Percentiles rank a stretch among this genome's conserved stretches.
Conservation (phyloP, 352 stramenopile species). For the Peronosclerospora sorghi region DNA sequence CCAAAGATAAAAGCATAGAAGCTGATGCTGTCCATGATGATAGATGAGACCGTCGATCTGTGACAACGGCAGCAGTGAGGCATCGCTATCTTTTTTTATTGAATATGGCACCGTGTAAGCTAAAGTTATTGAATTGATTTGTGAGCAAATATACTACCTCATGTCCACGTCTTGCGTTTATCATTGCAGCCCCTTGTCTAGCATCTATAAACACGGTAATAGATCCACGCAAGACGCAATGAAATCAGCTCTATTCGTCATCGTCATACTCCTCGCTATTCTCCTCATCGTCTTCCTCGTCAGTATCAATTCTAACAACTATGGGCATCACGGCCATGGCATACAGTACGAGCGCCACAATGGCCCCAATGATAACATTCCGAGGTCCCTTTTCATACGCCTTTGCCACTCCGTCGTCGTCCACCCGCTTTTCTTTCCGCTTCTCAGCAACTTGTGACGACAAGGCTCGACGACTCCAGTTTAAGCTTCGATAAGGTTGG, state of each 20-base stretch:
- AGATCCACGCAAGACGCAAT: too few relatives aligned
- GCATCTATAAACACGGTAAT: too few relatives aligned
- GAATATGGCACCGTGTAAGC: constrained; percentile 28
- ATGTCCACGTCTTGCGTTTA: too few relatives aligned
- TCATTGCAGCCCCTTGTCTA: too few relatives aligned
- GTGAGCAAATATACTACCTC: constrained; percentile 3
- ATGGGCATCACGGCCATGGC: constrained; percentile 52
- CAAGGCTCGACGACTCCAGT: constrained; percentile 72
- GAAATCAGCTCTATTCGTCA: constrained; percentile 5
- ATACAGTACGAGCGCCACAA: constrained; percentile 64
- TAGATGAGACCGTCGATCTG: constrained; percentile 39
- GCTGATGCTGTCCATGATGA: constrained; percentile 1
- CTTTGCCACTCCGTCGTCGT: constrained; percentile 18
- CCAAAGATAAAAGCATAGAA: not conserved
- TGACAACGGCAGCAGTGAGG: constrained; percentile 13
- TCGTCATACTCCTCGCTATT: constrained; percentile 34
- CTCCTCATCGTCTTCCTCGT: constrained; percentile 29
- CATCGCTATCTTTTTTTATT: constrained; percentile 28
- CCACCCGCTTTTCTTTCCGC: constrained; percentile 15
- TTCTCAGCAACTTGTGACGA: constrained; percentile 40
- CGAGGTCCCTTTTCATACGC: constrained; percentile 64
- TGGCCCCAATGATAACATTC: constrained; percentile 71
- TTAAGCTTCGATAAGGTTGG: constrained; percentile 68
- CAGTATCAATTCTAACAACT: constrained; percentile 36
- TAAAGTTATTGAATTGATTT: constrained; percentile 34